These are phyloP conservation scores for Zasmidium citrigriseum DNA, from an alignment of 2,329 filamentous ascomycete species.

Conservation along the genomic window DNA sequence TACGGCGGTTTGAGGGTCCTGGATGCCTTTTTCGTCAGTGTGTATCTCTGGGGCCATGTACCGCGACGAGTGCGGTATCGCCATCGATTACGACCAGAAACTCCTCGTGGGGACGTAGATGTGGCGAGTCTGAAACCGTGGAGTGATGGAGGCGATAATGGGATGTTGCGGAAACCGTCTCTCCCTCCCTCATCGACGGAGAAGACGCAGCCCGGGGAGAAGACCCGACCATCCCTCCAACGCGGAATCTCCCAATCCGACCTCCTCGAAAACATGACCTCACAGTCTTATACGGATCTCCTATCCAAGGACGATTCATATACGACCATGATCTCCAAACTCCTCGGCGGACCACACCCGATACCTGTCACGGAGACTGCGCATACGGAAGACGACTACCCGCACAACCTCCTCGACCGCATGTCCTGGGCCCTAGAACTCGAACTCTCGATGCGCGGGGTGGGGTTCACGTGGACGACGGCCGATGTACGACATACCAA, in stretches of 20 bases:
- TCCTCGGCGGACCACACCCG: slow-evolving; percentile 27
- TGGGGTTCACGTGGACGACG: slow-evolving; percentile 49
- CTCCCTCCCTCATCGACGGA: neutral
- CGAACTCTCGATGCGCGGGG: slow-evolving; percentile 46
- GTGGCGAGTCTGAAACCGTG: slow-evolving; percentile 11
- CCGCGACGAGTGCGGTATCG: slow-evolving; percentile 45
- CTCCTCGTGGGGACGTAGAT: slow-evolving; percentile 24
- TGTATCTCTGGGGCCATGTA: slow-evolving; percentile 42
- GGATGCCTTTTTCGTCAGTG: slow-evolving; percentile 48
- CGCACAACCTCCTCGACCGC: slow-evolving; percentile 40
- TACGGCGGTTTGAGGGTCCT: slow-evolving; percentile 46
- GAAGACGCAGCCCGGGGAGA: neutral
- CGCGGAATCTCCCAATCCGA: slow-evolving; percentile 21
- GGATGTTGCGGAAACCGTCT: slow-evolving; percentile 17
- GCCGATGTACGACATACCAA: slow-evolving; percentile 47
- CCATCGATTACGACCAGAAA: slow-evolving; percentile 36
- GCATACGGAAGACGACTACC: slow-evolving; percentile 42
- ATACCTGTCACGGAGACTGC: slow-evolving; percentile 41
- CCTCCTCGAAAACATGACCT: slow-evolving; percentile 29
- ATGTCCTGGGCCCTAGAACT: slow-evolving; percentile 49
- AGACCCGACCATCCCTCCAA: slow-evolving; percentile 15
- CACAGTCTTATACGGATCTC: slow-evolving; percentile 23
- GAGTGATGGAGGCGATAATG: slow-evolving; percentile 21
- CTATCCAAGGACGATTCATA: slow-evolving; percentile 23
- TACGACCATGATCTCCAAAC: slow-evolving; percentile 18